A percentile compares a stretch with the other conserved stretches of the same genome.
phyloP scores from a whole-genome alignment of 768 basidiomycete species.

The Mycena galericulata region DNA sequence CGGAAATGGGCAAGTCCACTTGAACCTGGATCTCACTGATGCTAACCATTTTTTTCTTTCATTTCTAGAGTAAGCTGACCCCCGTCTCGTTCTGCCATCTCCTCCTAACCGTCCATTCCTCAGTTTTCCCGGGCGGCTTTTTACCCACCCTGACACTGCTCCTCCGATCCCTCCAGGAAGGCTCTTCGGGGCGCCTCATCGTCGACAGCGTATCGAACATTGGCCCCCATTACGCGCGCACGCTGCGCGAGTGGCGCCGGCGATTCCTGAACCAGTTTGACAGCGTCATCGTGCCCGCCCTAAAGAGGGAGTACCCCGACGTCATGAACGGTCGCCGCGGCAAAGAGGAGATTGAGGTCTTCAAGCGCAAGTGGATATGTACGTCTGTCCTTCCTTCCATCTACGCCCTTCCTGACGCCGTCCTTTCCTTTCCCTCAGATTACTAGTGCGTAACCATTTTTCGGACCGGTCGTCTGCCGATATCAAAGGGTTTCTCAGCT shows the following conservation, averaged over 20 bases:
- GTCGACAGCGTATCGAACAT: slow-evolving; percentile 79
- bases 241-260: slow-evolving; percentile 79
- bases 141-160: slow-evolving; percentile 74
- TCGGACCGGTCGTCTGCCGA: background rate
- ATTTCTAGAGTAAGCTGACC: slow-evolving; percentile 17
- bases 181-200: slow-evolving; percentile 65
- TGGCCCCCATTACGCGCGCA: slow-evolving; percentile 63
- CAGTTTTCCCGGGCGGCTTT: slow-evolving; percentile 80
- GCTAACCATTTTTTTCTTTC: background rate
- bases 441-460: slow-evolving; percentile 55
- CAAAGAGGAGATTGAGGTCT: slow-evolving; percentile 74
- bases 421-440: slow-evolving; percentile 46
- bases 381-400: slow-evolving; percentile 41
- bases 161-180: slow-evolving; percentile 60
- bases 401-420: background rate
- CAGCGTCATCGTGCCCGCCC: slow-evolving; percentile 65
- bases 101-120: background rate
- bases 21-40: background rate
- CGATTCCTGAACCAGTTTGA: slow-evolving; percentile 73
- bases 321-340: slow-evolving; percentile 59
- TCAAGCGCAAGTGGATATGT: slow-evolving; percentile 83
- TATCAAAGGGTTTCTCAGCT: slow-evolving; percentile 49
- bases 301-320: slow-evolving; percentile 70
- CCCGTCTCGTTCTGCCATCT: background rate
- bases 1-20: slow-evolving; percentile 73